Evolutionary conservation across 441 rosid genomes (phyloP), one percentile per base, ranked within the genome.

Genomic region (Breynia disticha): DNA sequence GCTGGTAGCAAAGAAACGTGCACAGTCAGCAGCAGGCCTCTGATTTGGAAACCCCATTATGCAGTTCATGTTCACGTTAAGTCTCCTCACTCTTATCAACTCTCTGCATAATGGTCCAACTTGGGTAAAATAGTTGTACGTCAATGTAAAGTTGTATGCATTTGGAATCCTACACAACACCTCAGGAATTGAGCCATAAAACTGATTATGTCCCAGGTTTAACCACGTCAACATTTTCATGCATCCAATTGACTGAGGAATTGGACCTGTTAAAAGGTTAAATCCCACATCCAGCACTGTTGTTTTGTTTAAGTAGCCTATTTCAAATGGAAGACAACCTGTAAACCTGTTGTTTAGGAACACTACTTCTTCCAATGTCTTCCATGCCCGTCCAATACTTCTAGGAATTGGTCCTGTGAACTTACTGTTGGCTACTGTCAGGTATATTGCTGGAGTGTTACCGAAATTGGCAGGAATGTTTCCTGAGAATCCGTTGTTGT

Each of bases 321-420:
- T 75, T 55, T 75, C 78, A 12, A 56, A 56, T 0, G 83, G 80
- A 32, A 78, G 53, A 41, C 81, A 79, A 3, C 81, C 84, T 0
- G 60, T n/a, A 7, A 76, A 52, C 11, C 54, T 9, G 63, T 74
- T 77, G 54, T 70, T 66, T 18, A 71, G 37, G 62, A 77, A 74
- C 16, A 73, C 67, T 3, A 64, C 68, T 48, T 76, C 74, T 0
- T 48, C 52, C 11, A 70, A 55, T 14, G 60, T 63, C 45, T 59
- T 22, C 1, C 55, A 19, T 32, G 79, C 71, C 13, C 41, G 16
- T n/a, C 79, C 79, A 18, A 73, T 73, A 49, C 76, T 68, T 7
- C 53, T 32, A 3, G 73, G 82, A 12, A 74, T 77, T 0, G 32
- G 61, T 42, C 77, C 79, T 0, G 69, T 67, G 59, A 78, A 64